A percentile compares a stretch with the other conserved stretches of the same genome.
These are phyloP conservation scores for Neoboletus brunneissimus DNA, from an alignment of 768 basidiomycete species.

Conservation along the genomic window DNA sequence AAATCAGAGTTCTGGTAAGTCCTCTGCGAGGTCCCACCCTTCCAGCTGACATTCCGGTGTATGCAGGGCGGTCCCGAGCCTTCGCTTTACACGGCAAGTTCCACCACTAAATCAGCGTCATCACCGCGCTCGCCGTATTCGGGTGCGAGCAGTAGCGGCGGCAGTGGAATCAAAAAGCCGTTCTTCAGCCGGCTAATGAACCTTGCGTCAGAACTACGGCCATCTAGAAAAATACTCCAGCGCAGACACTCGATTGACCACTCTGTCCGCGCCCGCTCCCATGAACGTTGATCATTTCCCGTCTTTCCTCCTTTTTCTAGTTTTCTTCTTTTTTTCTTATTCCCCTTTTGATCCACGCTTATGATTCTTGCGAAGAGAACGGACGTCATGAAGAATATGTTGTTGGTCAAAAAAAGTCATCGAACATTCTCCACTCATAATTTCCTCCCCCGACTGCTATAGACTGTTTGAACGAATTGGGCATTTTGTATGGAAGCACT, in stretches of 20 bases:
- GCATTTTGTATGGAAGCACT: constrained; percentile 17
- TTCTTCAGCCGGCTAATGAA: constrained; percentile 62
- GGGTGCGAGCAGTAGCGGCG: constrained; percentile 22
- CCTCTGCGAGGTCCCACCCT: not conserved
- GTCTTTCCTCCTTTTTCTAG: not conserved
- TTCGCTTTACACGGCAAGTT: constrained; percentile 58
- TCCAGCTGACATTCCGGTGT: constrained; percentile 28
- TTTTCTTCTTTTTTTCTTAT: not conserved
- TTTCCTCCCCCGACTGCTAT: constrained; percentile 9
- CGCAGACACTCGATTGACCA: constrained; percentile 52
- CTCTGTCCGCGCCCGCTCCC: constrained; percentile 21
- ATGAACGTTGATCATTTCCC: constrained; percentile 15
- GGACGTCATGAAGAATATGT: constrained; percentile 7
- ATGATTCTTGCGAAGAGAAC: constrained; percentile 4
- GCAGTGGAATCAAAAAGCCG: constrained; percentile 44
- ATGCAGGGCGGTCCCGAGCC: constrained; percentile 42
- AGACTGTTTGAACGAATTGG: constrained; percentile 22
- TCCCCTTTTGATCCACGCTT: not conserved
- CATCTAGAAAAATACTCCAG: constrained; percentile 40
- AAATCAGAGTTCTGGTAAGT: constrained; percentile 73
- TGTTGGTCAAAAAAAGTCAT: not conserved
- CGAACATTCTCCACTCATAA: constrained; percentile 12
- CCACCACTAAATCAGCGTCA: constrained; percentile 54
- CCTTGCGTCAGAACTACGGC: constrained; percentile 45
- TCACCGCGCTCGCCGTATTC: constrained; percentile 42